A percentile compares a stretch with the other conserved stretches of the same genome.
Conservation (phyloP, 768 basidiomycete species). For the Leccinum sublutescens region DNA sequence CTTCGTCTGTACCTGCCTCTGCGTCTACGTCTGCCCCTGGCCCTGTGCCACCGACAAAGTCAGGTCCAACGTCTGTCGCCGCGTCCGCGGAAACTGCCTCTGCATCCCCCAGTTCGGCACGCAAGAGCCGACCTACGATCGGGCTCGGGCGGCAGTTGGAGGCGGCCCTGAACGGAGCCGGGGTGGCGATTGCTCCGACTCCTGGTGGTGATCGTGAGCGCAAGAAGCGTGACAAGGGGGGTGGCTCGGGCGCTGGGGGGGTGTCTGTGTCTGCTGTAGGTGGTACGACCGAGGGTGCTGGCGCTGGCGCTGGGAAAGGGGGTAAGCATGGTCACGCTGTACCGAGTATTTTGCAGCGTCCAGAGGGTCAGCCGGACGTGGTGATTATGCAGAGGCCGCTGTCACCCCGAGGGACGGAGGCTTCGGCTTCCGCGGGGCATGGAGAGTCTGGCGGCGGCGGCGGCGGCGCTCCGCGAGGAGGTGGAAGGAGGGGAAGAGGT, state of each 20-base stretch:
- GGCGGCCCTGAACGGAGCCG: constrained; percentile 65
- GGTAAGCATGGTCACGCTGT: constrained; percentile 16
- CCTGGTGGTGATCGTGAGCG: constrained; percentile 25
- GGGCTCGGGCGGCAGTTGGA: constrained; percentile 70
- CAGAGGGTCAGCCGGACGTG: constrained; percentile 15
- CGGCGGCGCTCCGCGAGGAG: constrained; percentile 19
- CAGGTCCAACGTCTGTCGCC: not conserved
- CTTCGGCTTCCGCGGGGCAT: not conserved
- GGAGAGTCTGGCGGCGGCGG: not conserved
- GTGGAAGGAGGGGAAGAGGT: constrained; percentile 30
- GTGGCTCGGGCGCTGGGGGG: constrained; percentile 7
- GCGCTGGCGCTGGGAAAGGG: not conserved
- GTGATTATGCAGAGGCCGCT: constrained; percentile 11
- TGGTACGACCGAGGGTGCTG: not conserved
- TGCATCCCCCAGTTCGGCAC: constrained; percentile 28
- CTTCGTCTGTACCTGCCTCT: constrained; percentile 1
- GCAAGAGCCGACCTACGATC: constrained; percentile 56
- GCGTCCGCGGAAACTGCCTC: constrained; percentile 2
- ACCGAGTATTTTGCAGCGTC: constrained; percentile 27
- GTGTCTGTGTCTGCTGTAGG: constrained; percentile 12
- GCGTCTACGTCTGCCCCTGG: not conserved
- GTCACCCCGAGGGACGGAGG: constrained; percentile 15
- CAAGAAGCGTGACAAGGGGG: constrained; percentile 37
- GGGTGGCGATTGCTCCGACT: constrained; percentile 37
- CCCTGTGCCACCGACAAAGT: not conserved